phyloP scores from a whole-genome alignment of 176 grass and related monocot species.

The Carex myosuroides region DNA sequence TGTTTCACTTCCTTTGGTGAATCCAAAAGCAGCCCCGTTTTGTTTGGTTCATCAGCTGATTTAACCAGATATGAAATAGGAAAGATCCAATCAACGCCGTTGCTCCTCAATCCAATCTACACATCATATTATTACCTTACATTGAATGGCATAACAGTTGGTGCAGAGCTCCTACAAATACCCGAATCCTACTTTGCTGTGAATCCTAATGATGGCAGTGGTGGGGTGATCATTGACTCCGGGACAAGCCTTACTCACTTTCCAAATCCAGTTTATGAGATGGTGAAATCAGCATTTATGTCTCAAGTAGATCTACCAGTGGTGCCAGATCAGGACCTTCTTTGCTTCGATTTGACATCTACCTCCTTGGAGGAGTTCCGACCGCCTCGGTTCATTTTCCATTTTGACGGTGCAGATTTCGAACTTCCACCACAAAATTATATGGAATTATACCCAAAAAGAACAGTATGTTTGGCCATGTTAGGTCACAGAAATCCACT shows the following conservation, averaged over 20 bases:
- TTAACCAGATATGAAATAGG: neutral
- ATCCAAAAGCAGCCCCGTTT: conserved; percentile 32
- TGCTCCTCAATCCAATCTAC: neutral
- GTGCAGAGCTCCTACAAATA: conserved; percentile 27
- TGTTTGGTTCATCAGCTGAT: conserved; percentile 37
- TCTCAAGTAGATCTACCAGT: conserved; percentile 21
- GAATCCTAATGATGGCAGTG: conserved; percentile 5
- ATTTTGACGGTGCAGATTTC: conserved; percentile 32
- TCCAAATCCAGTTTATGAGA: conserved; percentile 1
- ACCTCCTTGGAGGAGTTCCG: neutral
- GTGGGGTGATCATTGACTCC: conserved; percentile 58
- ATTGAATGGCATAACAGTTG: conserved; percentile 43
- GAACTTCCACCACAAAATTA: conserved; percentile 32
- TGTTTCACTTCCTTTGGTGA: conserved; percentile 41
- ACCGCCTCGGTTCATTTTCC: conserved; percentile 33
- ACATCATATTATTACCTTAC: conserved; percentile 28
- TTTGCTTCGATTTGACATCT: conserved; percentile 19
- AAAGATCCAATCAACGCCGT: conserved; percentile 26
- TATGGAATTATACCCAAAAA: neutral
- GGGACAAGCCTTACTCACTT: conserved; percentile 30
- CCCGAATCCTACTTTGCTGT: conserved; percentile 18
- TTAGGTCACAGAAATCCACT: accelerated
- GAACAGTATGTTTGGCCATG: conserved; percentile 9
- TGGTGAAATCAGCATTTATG: conserved; percentile 27
- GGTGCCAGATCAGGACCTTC: neutral